phyloP scores from a whole-genome alignment of 2,329 filamentous ascomycete genomes.

The Chlorencoelia australis region DNA sequence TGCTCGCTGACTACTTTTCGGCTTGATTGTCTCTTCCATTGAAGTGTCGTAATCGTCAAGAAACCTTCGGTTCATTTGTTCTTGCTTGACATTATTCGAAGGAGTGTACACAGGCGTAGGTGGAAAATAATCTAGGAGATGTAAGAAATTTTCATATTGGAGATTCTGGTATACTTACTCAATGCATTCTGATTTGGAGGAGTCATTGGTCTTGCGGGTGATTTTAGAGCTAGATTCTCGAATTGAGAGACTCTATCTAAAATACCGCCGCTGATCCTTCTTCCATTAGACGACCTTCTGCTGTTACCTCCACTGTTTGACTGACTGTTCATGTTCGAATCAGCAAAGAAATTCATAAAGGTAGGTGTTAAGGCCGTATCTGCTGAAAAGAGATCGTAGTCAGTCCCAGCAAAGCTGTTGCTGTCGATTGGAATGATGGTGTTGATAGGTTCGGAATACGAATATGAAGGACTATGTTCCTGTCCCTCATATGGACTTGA shows the following conservation, averaged over 20 bases:
- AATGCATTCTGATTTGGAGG: slow-evolving; percentile 49
- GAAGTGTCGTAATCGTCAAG: slow-evolving; percentile 53
- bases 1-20: slow-evolving; percentile 35
- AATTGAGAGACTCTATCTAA: slow-evolving; percentile 50
- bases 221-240: slow-evolving; percentile 40
- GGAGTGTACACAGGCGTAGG: slow-evolving; percentile 60
- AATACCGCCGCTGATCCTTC: slow-evolving; percentile 51
- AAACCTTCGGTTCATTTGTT: slow-evolving; percentile 38
- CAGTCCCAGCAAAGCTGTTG: slow-evolving; percentile 22
- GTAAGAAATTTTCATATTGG: slow-evolving; percentile 11
- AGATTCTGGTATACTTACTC: slow-evolving; percentile 36
- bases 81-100: slow-evolving; percentile 31
- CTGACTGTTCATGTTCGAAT: slow-evolving; percentile 16
- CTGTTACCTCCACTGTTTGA: slow-evolving; percentile 17
- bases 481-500: slow-evolving; percentile 23
- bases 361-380: slow-evolving; percentile 21
- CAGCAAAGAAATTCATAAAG: slow-evolving; percentile 25
- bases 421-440: slow-evolving; percentile 28
- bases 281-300: slow-evolving; percentile 23
- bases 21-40: slow-evolving; percentile 57
- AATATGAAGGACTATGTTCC: slow-evolving; percentile 14
- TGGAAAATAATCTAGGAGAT: slow-evolving; percentile 47
- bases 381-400: slow-evolving; percentile 23
- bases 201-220: slow-evolving; percentile 43
- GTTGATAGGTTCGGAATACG: slow-evolving; percentile 36